Evolutionary conservation across 768 basidiomycete genomes (phyloP).

Genomic region (Cystobasidium tubakii): DNA sequence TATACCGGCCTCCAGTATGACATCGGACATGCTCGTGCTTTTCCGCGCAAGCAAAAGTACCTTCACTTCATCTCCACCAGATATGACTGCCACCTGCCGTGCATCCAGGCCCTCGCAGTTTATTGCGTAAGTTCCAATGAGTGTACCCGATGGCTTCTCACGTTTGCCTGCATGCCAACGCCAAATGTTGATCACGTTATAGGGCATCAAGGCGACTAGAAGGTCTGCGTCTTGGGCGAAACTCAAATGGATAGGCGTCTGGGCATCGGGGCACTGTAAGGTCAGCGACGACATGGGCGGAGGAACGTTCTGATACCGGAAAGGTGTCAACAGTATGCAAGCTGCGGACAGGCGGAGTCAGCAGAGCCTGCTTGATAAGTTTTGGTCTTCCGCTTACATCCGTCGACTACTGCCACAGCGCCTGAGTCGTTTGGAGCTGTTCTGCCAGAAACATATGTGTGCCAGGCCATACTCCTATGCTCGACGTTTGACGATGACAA

Average conservation of each 20-base stretch:
- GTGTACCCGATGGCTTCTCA: slow-evolving; percentile 34
- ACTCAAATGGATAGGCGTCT: slow-evolving; percentile 61
- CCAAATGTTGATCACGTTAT: slow-evolving; percentile 66
- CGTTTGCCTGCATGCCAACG: slow-evolving; percentile 50
- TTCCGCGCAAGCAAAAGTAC: not conserved
- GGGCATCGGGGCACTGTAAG: slow-evolving; percentile 45
- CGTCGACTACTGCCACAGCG: slow-evolving; percentile 80
- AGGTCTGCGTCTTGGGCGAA: slow-evolving; percentile 60
- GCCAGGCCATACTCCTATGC: slow-evolving; percentile 67
- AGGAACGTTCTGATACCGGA: slow-evolving; percentile 88
- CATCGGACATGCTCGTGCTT: not conserved
- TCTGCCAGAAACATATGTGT: slow-evolving; percentile 62
- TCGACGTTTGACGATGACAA: slow-evolving; percentile 49
- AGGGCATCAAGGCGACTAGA: slow-evolving; percentile 60
- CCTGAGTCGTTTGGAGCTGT: slow-evolving; percentile 69
- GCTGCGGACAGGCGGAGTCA: slow-evolving; percentile 52
- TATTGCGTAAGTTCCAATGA: not conserved
- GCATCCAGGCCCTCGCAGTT: not conserved
- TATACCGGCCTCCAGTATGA: not conserved
- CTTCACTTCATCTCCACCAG: not conserved
- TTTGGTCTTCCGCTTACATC: slow-evolving; percentile 56
- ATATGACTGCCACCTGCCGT: not conserved
- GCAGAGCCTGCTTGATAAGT: not conserved
- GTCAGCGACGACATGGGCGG: slow-evolving; percentile 83
- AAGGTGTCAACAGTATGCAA: slow-evolving; percentile 75